Percentiles rank a stretch among this genome's conserved stretches.
Conservation (phyloP, 176 grass and related monocot species). For the Oropetium thomaeum region DNA sequence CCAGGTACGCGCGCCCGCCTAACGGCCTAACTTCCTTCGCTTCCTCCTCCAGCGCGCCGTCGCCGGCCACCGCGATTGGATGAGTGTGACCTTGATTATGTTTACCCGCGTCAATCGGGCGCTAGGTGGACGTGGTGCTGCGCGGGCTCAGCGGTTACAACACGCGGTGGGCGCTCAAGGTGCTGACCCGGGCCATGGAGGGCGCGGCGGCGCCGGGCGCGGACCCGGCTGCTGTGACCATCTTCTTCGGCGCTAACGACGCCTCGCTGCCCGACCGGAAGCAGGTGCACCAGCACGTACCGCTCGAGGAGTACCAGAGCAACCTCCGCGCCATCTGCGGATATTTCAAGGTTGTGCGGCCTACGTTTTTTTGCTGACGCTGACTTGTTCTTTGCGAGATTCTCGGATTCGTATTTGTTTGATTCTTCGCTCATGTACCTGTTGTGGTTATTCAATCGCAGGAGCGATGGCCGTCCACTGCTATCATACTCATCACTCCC, state of each 20-base stretch:
- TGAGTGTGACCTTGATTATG: not conserved
- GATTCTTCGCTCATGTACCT: not conserved
- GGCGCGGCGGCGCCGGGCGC: constrained; percentile 23
- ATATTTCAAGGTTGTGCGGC: constrained; percentile 58
- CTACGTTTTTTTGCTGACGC: not conserved
- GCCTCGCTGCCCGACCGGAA: constrained; percentile 52
- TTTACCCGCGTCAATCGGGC: not conserved
- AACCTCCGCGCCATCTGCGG: constrained; percentile 72
- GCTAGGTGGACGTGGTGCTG: constrained; percentile 81
- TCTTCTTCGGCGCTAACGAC: constrained; percentile 90
- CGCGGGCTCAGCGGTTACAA: constrained; percentile 89
- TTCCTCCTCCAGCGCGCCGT: not conserved
- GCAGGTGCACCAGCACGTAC: constrained; percentile 66
- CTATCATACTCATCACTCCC: constrained; percentile 76
- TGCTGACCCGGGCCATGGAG: constrained; percentile 53
- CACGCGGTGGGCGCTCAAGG: constrained; percentile 76
- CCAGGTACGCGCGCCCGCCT: constrained; percentile 20
- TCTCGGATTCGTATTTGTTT: not conserved
- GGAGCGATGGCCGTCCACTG: constrained; percentile 58
- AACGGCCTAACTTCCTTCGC: no score
- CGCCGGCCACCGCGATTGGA: not conserved
- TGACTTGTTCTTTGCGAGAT: not conserved
- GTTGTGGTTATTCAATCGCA: constrained; percentile 27
- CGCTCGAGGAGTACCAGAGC: constrained; percentile 60
- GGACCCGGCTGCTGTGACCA: constrained; percentile 54